phyloP scores from a whole-genome alignment of 257 asterid species.

The Nicotiana undulata region DNA sequence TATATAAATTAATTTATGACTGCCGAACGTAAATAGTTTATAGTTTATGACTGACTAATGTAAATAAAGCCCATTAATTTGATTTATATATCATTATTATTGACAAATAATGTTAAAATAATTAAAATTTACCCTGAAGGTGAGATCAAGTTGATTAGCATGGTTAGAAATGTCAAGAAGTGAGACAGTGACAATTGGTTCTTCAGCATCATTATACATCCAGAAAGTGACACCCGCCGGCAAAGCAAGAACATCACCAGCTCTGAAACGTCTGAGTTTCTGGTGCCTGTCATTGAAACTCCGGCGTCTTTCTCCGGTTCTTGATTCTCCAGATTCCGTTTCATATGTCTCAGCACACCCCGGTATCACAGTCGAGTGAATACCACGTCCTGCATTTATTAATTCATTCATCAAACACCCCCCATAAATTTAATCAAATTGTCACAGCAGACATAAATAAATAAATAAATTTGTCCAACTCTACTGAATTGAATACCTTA shows the following conservation, averaged over 20 bases:
- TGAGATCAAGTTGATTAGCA: constrained; percentile 51
- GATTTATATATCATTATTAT: too few species aligned
- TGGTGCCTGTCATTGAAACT: constrained; percentile 33
- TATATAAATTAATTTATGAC: too few species aligned
- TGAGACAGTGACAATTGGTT: constrained; percentile 34
- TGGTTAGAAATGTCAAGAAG: constrained; percentile 45
- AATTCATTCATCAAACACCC: neutral
- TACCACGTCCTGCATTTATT: constrained; percentile 12
- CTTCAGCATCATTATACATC: constrained; percentile 46
- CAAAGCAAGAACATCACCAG: constrained; percentile 50
- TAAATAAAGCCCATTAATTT: too few species aligned
- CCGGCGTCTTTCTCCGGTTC: neutral
- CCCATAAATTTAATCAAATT: neutral
- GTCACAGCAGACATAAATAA: neutral
- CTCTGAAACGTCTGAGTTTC: constrained; percentile 29
- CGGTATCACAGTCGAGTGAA: neutral
- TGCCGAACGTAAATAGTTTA: too few species aligned
- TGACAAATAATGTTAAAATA: neutral
- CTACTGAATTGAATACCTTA: too few species aligned
- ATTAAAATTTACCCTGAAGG: constrained; percentile 32
- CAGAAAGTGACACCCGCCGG: constrained; percentile 46
- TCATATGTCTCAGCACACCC: constrained; percentile 24
- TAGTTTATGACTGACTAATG: too few species aligned
- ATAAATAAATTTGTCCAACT: too few species aligned
- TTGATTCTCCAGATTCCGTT: neutral